Evolutionary conservation across 805 yeast genomes (phyloP).

Genomic region (Yarrowia deformans): DNA sequence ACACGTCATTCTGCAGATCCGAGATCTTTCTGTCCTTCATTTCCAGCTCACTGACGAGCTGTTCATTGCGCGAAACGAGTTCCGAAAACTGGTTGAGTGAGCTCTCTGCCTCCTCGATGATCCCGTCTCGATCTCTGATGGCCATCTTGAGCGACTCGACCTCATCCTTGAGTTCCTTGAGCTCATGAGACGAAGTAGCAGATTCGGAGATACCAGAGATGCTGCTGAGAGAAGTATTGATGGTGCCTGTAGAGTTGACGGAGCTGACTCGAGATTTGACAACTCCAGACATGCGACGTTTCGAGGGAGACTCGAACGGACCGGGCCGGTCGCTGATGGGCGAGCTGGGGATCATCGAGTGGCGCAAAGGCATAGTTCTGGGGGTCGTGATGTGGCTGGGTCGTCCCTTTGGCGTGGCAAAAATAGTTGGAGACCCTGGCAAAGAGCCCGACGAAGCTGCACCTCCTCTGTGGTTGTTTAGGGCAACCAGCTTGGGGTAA

Average conservation of each 20-base stretch:
- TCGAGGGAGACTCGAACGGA: slow-evolving; percentile 25
- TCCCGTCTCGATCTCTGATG: slow-evolving; percentile 20
- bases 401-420: slow-evolving; percentile 30
- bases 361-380: slow-evolving; percentile 24
- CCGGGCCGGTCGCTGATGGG: slow-evolving; percentile 14
- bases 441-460: background rate
- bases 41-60: slow-evolving; percentile 38
- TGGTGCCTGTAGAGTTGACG: slow-evolving; percentile 18
- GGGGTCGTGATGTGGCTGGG: slow-evolving; percentile 38
- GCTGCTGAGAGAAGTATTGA: background rate
- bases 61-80: slow-evolving; percentile 26
- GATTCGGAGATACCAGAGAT: background rate
- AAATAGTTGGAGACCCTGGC: slow-evolving; percentile 38
- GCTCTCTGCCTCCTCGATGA: slow-evolving; percentile 31
- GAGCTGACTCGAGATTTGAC: slow-evolving; percentile 26
- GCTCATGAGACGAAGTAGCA: background rate
- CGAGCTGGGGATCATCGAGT: slow-evolving; percentile 17
- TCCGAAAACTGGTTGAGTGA: slow-evolving; percentile 35
- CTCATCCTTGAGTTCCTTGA: slow-evolving; percentile 13
- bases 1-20: slow-evolving; percentile 46
- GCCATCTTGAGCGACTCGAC: slow-evolving; percentile 10
- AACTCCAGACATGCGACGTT: slow-evolving; percentile 7
- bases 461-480: slow-evolving; percentile 24
- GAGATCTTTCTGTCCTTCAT: slow-evolving; percentile 48
- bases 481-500: slow-evolving; percentile 52